A percentile compares a stretch with the other conserved stretches of the same genome.
phyloP scores from a whole-genome alignment of 1,139 yeast species.

The Hanseniaspora uvarum region DNA sequence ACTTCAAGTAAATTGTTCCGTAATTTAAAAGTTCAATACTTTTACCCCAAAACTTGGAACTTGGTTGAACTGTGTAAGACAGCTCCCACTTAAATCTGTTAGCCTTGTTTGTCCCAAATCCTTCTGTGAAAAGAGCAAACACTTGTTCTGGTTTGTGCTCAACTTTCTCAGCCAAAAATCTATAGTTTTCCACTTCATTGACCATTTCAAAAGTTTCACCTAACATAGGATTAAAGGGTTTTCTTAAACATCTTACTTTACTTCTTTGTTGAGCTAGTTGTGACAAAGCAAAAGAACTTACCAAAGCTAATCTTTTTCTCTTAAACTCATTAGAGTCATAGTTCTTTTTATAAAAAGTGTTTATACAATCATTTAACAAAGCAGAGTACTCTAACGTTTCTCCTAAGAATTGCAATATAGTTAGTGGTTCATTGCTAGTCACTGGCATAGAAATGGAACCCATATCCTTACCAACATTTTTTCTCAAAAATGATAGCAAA shows the following conservation, averaged over 20 bases:
- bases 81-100: constrained; percentile 50
- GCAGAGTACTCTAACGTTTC: constrained; percentile 71
- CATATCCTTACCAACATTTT: constrained; percentile 85
- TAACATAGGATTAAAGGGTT: constrained; percentile 83
- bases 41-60: constrained; percentile 93
- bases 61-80: constrained; percentile 64
- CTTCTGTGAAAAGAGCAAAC: constrained; percentile 55
- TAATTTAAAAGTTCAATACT: constrained; percentile 70
- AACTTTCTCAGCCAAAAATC: constrained; percentile 70
- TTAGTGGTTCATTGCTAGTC: constrained; percentile 80
- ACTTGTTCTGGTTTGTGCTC: constrained; percentile 65
- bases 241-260: constrained; percentile 66
- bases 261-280: constrained; percentile 59
- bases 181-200: constrained; percentile 60
- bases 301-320: constrained; percentile 48
- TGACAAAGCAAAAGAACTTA: constrained; percentile 78
- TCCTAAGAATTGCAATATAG: constrained; percentile 66
- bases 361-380: constrained; percentile 50
- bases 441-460: constrained; percentile 89
- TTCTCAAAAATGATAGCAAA: constrained; percentile 63
- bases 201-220: constrained; percentile 84
- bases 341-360: neutral
- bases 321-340: constrained; percentile 38
- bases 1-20: constrained; percentile 52
- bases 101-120: constrained; percentile 18